A percentile compares a stretch with the other conserved stretches of the same genome.
phyloP scores from a whole-genome alignment of 768 basidiomycete species.

The Daedaleopsis sinensis region DNA sequence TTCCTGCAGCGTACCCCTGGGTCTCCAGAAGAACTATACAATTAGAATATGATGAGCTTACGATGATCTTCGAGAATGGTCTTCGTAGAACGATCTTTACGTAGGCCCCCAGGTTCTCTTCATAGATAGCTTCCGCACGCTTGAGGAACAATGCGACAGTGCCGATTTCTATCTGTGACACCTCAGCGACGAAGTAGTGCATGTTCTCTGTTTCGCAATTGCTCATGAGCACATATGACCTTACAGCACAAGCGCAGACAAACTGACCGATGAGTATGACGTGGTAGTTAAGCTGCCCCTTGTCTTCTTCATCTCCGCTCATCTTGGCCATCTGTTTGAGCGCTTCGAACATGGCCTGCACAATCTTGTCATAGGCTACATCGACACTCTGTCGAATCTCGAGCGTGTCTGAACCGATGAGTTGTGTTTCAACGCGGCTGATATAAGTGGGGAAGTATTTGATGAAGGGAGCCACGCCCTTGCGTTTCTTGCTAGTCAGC shows the following conservation, averaged over 20 bases:
- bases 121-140: constrained; percentile 82
- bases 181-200: constrained; percentile 90
- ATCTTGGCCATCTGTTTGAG: constrained; percentile 96
- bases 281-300: constrained; percentile 95
- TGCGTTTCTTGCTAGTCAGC: constrained; percentile 88
- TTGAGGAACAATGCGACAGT: constrained; percentile 65
- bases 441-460: constrained; percentile 92
- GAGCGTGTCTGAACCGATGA: constrained; percentile 73
- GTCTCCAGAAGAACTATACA: too few relatives aligned
- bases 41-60: constrained; percentile 37
- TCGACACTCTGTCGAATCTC: constrained; percentile 82
- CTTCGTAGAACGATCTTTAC: constrained; percentile 85
- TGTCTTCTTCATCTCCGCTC: constrained; percentile 92
- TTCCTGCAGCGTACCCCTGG: constrained; percentile 56
- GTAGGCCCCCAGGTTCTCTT: constrained; percentile 86
- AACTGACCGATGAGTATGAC: constrained; percentile 89
- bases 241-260: not conserved
- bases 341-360: constrained; percentile 89
- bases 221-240: not conserved
- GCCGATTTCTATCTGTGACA: constrained; percentile 66
- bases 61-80: constrained; percentile 86
- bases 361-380: constrained; percentile 83
- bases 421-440: constrained; percentile 79
- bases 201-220: constrained; percentile 75
- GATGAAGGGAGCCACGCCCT: constrained; percentile 90